Base-by-base conservation (phyloP, 1,284 basidiomycete genomes). In the Fereydounia khargensis region DNA sequence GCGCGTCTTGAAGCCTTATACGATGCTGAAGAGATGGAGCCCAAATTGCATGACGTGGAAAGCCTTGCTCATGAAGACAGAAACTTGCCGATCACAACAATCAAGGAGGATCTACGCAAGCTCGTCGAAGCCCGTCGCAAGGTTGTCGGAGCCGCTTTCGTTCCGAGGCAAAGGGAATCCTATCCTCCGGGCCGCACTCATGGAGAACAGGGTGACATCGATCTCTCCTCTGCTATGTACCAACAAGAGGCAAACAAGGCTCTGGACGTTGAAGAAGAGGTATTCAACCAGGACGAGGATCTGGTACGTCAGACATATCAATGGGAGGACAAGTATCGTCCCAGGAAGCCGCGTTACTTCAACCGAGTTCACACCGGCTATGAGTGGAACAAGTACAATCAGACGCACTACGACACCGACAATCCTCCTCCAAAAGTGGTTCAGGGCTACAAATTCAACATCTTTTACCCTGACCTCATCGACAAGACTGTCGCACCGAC, bases 331-430 rank as follows among this genome's bases (percentile, higher is more conserved):
- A 94, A 96, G 78, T 98, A 95, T 71, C 83, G 95, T 22, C 92
- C 95, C n/a, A 82, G 95, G 35, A 99, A 98, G 76, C 95, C 95
- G 28, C 82, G 94, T 59, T 98, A 96, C 81, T 97, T 98, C 80
- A 99, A 99, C 77, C 87, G 94, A 50, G 94, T 98, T 24, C 91
- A 97, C 73, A 98, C 95, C n/a, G 95, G 95, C n/a, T 99, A 94
- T 76, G 95, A 98, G 77, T 99, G 95, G 95, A 98, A 95, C 80
- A 94, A 95, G 80, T 77, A 75, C 64, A 75, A 75, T 47, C 70
- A 75, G 52, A 72, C 70, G 18, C 73, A 75, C 47, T 75, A 75
- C 48, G 73, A 75, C 30, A 54, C 61, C 27, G 68, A 74, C 42
- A 71, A 75, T 35, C 73, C 73, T 6, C 73, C 73, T 25, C 73